Base-by-base conservation (phyloP, 129 eudicot species). In the Flaveria bidentis region DNA sequence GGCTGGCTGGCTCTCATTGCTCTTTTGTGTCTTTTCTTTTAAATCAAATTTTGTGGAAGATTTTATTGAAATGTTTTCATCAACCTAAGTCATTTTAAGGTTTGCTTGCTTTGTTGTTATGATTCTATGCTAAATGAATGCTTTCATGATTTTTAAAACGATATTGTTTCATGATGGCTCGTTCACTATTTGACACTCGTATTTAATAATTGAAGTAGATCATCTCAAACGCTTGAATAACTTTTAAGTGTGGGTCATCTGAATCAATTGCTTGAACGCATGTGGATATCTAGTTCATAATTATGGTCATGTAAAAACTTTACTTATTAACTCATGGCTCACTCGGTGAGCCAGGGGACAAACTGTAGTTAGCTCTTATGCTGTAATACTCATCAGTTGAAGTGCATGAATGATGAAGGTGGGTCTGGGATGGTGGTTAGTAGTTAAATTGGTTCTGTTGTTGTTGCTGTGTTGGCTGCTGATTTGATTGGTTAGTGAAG, bases 1-100 rank as follows among this genome's bases (percentile, higher is more conserved):
- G 68, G 68, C 45, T 62, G 68, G 68, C 68, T 62, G 68, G 68
- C 68, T 62, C 62, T 52, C 22, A 18, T 12, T 6, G 2, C 45
- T 62, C 63, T 9, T 57, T 57, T 57, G 64, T 57, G 64, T 57
- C 30, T 57, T 57, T 57, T 57, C 30, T 20, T 57, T 16, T 57
- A 2, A 30, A 15, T 14, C 68, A 62, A 28, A 20, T 62, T 62
- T 62, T 62, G 68, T 62, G 68, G 10, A 61, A 61, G 67, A 61
- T 61, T 23, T 23, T 58, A 58, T 58, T 61, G 67, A 62, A 62
- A 13, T 62, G 68, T 62, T 62, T 62, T 62, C 17, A 11, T 61
- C 39, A 61, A 25, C 67, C 14, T 11, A 60, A 12, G 17, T 25
- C 39, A 25, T 13, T 62, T 6, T 62, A 62, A 62, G 68, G 45